phyloP scores from a whole-genome alignment of 2,329 filamentous ascomycete species.

The Celoporthe dispersa region DNA sequence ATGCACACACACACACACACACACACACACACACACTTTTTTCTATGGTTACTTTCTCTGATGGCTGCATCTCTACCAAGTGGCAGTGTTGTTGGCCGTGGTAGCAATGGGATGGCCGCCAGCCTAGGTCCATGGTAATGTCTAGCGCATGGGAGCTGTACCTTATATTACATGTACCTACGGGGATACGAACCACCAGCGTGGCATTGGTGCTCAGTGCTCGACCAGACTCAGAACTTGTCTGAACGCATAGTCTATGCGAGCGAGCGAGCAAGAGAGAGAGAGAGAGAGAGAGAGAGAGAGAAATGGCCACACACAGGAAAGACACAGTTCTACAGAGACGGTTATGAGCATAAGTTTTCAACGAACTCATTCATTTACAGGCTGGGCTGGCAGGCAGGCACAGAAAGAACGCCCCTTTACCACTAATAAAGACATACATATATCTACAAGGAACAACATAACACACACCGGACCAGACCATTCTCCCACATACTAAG shows the following conservation, averaged over 20 bases:
- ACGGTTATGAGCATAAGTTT: background rate
- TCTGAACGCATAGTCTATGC: background rate
- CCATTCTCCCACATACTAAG: background rate
- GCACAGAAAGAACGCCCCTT: background rate
- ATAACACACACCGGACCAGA: background rate
- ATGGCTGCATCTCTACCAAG: background rate
- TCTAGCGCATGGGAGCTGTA: background rate
- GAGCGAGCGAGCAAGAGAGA: too few relatives aligned
- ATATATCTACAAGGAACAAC: background rate
- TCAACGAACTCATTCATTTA: background rate
- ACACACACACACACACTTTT: too few relatives aligned
- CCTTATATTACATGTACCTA: background rate
- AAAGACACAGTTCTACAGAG: background rate
- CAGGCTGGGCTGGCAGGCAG: background rate
- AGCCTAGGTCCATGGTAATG: background rate
- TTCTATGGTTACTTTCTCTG: background rate
- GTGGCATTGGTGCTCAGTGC: background rate
- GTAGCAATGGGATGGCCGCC: background rate
- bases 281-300: too few relatives aligned
- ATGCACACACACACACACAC: background rate
- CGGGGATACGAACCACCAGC: background rate
- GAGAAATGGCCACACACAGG: background rate
- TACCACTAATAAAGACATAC: background rate
- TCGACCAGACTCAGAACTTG: background rate
- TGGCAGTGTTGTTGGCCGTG: background rate